Base-by-base conservation (phyloP, 225 moss, liverwort and hornwort species). In the Bryoerythrophyllum caledonicum region DNA sequence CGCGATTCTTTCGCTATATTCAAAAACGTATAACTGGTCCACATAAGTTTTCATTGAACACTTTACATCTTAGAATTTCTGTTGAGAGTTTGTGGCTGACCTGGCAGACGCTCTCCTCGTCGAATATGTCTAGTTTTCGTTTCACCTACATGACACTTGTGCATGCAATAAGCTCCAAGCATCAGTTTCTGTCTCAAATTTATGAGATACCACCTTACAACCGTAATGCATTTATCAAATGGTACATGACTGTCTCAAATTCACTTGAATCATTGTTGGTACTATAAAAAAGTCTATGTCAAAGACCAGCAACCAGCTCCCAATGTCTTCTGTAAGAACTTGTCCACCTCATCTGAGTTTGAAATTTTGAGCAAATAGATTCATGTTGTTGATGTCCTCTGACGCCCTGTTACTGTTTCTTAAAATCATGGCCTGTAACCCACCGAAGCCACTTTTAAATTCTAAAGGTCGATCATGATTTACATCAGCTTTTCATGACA, bases 391-490 rank as follows among this genome's bases (percentile, higher is more conserved):
- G 19, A 79, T 75, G 65, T 72, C 73, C 65, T 70, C 69, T 16
- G 72, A 72, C 40, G 41, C 55, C 65, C 78, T 86, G 46, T 66
- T 16, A 4, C 66, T 26, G 46, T 46, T 44, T 63, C 94, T 86
- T 24, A 96, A 68, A 60, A 96, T 91, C 70, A 57, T 86, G 44
- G 92, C 86, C 93, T 96, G 93, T 84, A 85, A 74, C 44, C 28
- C 71, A 72, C 32, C 70, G 66, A 74, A 25, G 12, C 19, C 68
- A 65, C 30, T 68, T 80, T 63, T 27, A 28, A 51, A 67, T 51
- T 76, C 25, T 62, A n/a, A 73, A 68, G 68, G 38, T 60, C 43
- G 25, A 4, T 38, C 34, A 63, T 44, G 32, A 43, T 26, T 35
- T 27, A 26, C 54, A 54, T 35, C 44, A 65, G 21, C 15, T 38